Base-by-base conservation (phyloP, 352 stramenopile species). In the Phytophthora vignae region DNA sequence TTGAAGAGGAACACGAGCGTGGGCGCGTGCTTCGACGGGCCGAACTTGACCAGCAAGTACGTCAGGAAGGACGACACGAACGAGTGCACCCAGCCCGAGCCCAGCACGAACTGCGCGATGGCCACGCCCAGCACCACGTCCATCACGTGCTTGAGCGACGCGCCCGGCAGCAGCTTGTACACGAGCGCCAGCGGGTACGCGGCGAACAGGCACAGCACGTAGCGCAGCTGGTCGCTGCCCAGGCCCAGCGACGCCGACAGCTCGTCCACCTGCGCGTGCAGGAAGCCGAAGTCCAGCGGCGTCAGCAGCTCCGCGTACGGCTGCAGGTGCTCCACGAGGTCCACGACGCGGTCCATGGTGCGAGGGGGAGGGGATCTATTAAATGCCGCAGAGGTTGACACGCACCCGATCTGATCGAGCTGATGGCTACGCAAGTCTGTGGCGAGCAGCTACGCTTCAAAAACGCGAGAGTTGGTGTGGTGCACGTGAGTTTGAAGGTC, bases 101-200 rank as follows among this genome's bases (percentile, higher is more conserved):
- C 93, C 67, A 96, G 87, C 7, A 98, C 97, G 74, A 98, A 98
- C 76, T 99, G 96, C 54, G 98, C 93, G 40, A 99, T 85, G 55
- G 95, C 96, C n/a, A 98, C 77, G 33, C 97, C 97, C 11, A 97
- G 79, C 22, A 95, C 59, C 60, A 98, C 97, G 67, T 96, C 91
- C 69, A 98, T 92, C 42, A 92, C 67, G 70, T 99, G 96, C 77
- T 98, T 98, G 17, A 49, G 40, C 12, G 88, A 64, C 40, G 84
- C 88, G 21, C 85, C 68, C 25, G 88, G 84, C 0, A 95, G 94
- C 54, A 99, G 80, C 25, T 78, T 73, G 19, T 79, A 79, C n/a
- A 98, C 84, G 40, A 97, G 61, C 36, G 93, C 93, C 10, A 99
- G 80, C 40, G 96, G 96, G 73, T 99, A 99, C 67, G 90, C 96